phyloP scores from a whole-genome alignment of 2,329 filamentous ascomycete genomes.

The Hypoxylon sp. region DNA sequence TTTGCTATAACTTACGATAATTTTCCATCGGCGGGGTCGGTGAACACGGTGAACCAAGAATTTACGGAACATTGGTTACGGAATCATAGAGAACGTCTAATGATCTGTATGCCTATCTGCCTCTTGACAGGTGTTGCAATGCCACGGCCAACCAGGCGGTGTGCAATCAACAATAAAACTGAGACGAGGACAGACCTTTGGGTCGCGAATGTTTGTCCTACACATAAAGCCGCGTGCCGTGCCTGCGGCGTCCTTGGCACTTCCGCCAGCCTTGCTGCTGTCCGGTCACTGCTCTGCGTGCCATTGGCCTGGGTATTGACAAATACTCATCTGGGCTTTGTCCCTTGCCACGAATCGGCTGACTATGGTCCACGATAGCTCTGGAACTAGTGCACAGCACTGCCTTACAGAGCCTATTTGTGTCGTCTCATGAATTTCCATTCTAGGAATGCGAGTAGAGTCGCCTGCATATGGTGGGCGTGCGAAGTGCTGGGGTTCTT shows the following conservation, averaged over 20 bases:
- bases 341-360: constrained; percentile 29
- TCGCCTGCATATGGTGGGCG: background rate
- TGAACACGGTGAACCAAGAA: constrained; percentile 6
- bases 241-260: constrained; percentile 11
- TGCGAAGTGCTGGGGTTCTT: background rate
- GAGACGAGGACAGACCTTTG: background rate
- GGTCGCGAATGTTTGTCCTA: constrained; percentile 4
- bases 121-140: background rate
- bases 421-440: constrained; percentile 23
- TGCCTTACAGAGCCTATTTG: constrained; percentile 21
- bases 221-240: constrained; percentile 11
- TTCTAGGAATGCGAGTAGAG: constrained; percentile 23
- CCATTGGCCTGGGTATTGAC: constrained; percentile 35
- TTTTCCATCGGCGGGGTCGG: constrained; percentile 1
- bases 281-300: constrained; percentile 12
- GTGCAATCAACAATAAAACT: background rate
- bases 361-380: constrained; percentile 13
- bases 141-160: background rate
- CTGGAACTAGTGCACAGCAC: constrained; percentile 12
- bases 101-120: background rate
- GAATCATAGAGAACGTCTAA: constrained; percentile 18
- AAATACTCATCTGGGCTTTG: constrained; percentile 19
- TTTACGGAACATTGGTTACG: constrained; percentile 26
- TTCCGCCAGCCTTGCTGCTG: constrained; percentile 24
- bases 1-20: constrained; percentile 21